Percentiles rank a stretch among this genome's conserved stretches.
These are phyloP conservation scores for Astragalus glycyphyllos DNA, from an alignment of 306 rosid species.

Conservation along the genomic window DNA sequence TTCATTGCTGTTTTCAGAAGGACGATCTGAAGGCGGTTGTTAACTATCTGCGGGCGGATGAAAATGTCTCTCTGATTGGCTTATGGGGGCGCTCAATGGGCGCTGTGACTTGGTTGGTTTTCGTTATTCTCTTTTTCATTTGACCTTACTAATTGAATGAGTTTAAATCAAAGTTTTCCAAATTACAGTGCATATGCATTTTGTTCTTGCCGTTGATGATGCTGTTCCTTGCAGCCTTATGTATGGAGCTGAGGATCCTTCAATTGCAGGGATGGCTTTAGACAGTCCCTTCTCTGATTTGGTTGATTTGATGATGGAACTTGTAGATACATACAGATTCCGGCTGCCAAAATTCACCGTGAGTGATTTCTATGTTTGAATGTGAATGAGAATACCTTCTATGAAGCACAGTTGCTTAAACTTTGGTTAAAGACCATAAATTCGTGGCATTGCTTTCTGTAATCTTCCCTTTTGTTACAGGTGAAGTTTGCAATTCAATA, in stretches of 20 bases:
- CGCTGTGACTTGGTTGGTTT: slow-evolving; percentile 91
- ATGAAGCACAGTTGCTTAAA: slow-evolving; percentile 24
- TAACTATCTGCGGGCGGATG: slow-evolving; percentile 83
- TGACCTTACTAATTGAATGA: slow-evolving; percentile 31
- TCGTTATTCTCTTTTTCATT: slow-evolving; percentile 43
- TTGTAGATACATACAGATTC: slow-evolving; percentile 79
- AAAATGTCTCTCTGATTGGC: slow-evolving; percentile 91
- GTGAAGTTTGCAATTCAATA: slow-evolving; percentile 93
- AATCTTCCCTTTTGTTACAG: slow-evolving; percentile 44
- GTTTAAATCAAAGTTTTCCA: slow-evolving; percentile 1
- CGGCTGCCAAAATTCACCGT: slow-evolving; percentile 96
- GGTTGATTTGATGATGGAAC: slow-evolving; percentile 99
- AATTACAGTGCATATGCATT: slow-evolving; percentile 21
- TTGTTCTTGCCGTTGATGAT: slow-evolving; percentile 48
- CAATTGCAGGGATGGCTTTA: slow-evolving; percentile 96
- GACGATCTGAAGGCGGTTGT: slow-evolving; percentile 86
- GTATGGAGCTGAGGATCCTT: slow-evolving; percentile 98
- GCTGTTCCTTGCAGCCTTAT: slow-evolving; percentile 72
- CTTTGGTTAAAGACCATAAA: not conserved
- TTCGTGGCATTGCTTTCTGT: slow-evolving; percentile 9
- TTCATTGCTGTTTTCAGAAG: slow-evolving; percentile 65
- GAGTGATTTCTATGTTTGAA: slow-evolving; percentile 46
- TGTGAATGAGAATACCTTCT: slow-evolving; percentile 8
- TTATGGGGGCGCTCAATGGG: slow-evolving; percentile 99
- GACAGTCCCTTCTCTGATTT: slow-evolving; percentile 97